Base-by-base conservation (phyloP, 352 stramenopile species). In the Globisporangium alternatum region DNA sequence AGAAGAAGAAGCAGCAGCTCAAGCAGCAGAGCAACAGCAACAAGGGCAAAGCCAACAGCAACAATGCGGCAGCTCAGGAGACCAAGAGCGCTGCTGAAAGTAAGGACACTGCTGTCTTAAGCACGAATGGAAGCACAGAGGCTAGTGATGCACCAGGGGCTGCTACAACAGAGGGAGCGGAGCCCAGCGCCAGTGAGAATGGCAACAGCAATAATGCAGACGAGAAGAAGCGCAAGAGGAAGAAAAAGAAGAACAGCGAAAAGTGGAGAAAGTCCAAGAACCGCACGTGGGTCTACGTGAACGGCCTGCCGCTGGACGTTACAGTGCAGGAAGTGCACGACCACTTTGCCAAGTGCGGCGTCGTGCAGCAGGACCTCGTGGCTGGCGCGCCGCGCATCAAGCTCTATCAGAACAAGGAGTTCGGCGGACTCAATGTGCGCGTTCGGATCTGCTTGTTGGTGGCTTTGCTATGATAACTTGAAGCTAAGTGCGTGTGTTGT, bases 281-380 rank as follows among this genome's bases (percentile, higher is more conserved):
- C 4, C 95, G 95, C 56, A 97, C 90, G 65, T 99, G 96, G 96
- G 88, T 98, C 21, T 99, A 99, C 66, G 84, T 99, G 31, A 97
- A 96, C 39, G 96, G 96, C 21, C 76, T 99, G 37, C 97, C 97
- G n/a, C 64, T 88, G 8, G 91, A 99, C 65, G 75, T 95, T 10
- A 97, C 91, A 12, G 73, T 92, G 31, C 74, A 98, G 58, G 96
- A 99, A 76, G 75, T 99, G 5, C 76, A 87, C 30, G 78, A 93
- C 43, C 91, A 98, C 68, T 99, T 99, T 78, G 81, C 72, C 56
- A 98, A 98, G 68, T 97, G 87, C 44, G 96, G 96, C 9, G 89
- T 99, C 37, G 87, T 99, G 52, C 96, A 98, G 70, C 83, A 96
- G 25, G 96, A 98, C 78, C 92, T 98, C 54, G 78, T 90, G 45